Percentiles rank a stretch among this genome's conserved stretches.
Conservation (phyloP, 495 filamentous ascomycete genomes). For the Neurospora pannonica region DNA sequence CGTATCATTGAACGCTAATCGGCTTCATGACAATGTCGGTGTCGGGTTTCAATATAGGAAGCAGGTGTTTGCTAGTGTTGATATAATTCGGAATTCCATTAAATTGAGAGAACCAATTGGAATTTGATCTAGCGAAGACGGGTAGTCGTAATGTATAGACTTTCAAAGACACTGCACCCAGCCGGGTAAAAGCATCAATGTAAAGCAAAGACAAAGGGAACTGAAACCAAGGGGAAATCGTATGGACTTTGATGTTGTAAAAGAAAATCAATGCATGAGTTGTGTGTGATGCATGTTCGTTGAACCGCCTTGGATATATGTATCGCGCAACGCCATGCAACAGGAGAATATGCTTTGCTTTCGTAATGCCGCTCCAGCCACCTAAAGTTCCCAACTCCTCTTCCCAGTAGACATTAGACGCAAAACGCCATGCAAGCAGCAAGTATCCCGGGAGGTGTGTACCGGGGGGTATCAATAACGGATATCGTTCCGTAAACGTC, state of each 20-base stretch:
- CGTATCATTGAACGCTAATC: background rate
- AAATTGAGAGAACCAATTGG: background rate
- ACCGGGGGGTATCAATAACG: slow-evolving; percentile 28
- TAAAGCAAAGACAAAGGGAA: background rate
- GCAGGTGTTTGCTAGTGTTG: background rate
- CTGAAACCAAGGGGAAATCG: background rate
- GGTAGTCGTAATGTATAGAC: background rate
- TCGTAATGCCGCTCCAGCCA: slow-evolving; percentile 14
- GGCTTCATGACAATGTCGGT: background rate
- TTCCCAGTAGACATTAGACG: slow-evolving; percentile 22
- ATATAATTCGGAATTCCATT: background rate
- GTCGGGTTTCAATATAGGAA: background rate
- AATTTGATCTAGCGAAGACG: background rate
- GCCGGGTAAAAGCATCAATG: background rate
- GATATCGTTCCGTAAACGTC: slow-evolving; percentile 10
- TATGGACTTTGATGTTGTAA: background rate
- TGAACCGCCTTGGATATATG: background rate
- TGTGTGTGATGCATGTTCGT: background rate
- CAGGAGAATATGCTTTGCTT: slow-evolving; percentile 14
- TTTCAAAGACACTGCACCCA: background rate
- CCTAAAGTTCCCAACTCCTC: slow-evolving; percentile 2
- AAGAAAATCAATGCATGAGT: background rate
- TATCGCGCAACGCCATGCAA: slow-evolving; percentile 27
- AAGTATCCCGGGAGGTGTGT: slow-evolving; percentile 21
- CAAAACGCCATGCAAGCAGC: slow-evolving; percentile 22